Percentiles rank a stretch among this genome's conserved stretches.
These are phyloP conservation scores for Ustilago loliicola DNA, from an alignment of 1,284 basidiomycete genomes.

Conservation along the genomic window DNA sequence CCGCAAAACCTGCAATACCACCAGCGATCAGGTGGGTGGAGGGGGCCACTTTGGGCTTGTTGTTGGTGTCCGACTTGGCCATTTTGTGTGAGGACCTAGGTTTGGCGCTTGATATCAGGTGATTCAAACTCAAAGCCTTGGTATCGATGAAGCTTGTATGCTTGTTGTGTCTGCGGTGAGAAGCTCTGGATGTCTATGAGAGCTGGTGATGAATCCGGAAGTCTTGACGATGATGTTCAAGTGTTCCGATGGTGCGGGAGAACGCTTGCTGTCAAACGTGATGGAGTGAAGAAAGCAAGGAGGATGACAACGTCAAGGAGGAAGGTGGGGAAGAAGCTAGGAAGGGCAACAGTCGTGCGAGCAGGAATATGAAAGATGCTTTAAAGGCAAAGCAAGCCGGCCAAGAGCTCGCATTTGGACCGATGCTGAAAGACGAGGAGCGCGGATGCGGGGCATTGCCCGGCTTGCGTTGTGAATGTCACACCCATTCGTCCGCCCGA, in stretches of 20 bases:
- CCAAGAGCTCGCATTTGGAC: constrained; percentile 5
- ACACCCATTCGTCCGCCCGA: no score
- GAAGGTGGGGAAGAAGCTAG: background rate
- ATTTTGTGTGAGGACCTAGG: constrained; percentile 15
- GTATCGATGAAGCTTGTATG: background rate
- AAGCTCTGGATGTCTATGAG: background rate
- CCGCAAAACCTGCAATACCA: constrained; percentile 70
- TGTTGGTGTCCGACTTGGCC: constrained; percentile 40
- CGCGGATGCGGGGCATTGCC: constrained; percentile 5
- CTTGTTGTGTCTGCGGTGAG: constrained; percentile 9
- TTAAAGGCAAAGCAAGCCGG: constrained; percentile 1
- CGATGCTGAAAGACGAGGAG: constrained; percentile 5
- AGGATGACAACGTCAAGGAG: background rate
- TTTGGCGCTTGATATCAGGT: background rate
- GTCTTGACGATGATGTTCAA: background rate
- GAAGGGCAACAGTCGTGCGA: constrained; percentile 5
- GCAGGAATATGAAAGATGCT: background rate
- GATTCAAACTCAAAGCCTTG: background rate
- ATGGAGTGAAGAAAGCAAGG: background rate
- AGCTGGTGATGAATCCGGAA: background rate
- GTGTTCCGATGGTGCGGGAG: background rate
- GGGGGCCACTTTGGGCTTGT: constrained; percentile 67
- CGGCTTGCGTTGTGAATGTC: background rate
- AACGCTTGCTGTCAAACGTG: background rate
- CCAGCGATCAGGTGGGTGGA: constrained; percentile 70